Percentiles rank a stretch among this genome's conserved stretches.
These are phyloP conservation scores for Beauveria scarabaeidicola DNA, from an alignment of 2,329 filamentous ascomycete genomes.

Conservation along the genomic window DNA sequence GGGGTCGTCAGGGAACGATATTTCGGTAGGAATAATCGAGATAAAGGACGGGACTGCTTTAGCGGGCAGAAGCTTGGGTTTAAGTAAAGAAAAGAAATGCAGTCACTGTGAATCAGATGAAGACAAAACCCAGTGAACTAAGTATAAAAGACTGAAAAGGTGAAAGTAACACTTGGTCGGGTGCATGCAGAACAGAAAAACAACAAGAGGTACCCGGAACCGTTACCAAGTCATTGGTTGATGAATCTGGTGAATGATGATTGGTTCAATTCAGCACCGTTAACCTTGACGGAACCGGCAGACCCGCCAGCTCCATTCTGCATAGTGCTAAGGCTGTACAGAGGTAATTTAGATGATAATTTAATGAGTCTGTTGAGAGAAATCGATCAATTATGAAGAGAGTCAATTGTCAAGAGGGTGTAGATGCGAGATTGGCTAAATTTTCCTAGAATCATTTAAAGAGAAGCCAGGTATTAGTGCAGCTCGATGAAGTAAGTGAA, in stretches of 20 bases:
- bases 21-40: neutral
- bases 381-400: too few relatives aligned
- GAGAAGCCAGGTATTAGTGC: too few relatives aligned
- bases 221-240: neutral
- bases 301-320: too few relatives aligned
- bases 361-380: too few relatives aligned
- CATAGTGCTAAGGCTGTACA: too few relatives aligned
- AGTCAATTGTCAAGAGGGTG: too few relatives aligned
- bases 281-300: too few relatives aligned
- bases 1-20: neutral
- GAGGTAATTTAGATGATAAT: too few relatives aligned
- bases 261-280: neutral
- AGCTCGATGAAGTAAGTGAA: too few relatives aligned
- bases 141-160: neutral
- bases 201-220: neutral
- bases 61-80: neutral
- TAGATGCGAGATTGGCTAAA: too few relatives aligned
- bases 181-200: conserved; percentile 3
- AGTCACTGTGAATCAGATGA: neutral
- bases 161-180: neutral
- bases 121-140: neutral
- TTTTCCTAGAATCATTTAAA: too few relatives aligned
- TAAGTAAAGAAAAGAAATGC: neutral
- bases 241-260: neutral
- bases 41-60: neutral